Evolutionary conservation across 2,329 filamentous ascomycete genomes (phyloP).

Genomic region (Xylaria digitata): DNA sequence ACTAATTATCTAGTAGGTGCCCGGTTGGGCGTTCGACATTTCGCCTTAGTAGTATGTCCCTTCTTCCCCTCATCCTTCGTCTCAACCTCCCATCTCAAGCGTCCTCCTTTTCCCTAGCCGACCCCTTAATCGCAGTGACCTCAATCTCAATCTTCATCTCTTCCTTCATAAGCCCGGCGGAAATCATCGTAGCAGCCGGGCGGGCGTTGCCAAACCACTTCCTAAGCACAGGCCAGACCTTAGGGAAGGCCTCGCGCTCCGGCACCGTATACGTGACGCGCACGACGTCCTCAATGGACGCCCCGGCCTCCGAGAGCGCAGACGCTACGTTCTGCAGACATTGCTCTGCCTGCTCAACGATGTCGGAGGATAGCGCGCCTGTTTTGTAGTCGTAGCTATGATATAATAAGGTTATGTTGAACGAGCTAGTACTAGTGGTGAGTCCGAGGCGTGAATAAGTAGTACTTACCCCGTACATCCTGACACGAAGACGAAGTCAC

Average conservation of each 20-base stretch:
- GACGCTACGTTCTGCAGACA: slow-evolving; percentile 31
- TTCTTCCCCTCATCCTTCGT: neutral
- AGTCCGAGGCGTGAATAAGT: neutral
- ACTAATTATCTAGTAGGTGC: too few species aligned
- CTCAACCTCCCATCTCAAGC: neutral
- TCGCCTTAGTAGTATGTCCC: neutral
- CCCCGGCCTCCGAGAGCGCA: slow-evolving; percentile 30
- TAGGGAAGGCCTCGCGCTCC: slow-evolving; percentile 28
- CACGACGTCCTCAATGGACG: slow-evolving; percentile 35
- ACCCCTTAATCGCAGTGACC: slow-evolving; percentile 36
- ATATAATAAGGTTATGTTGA: neutral
- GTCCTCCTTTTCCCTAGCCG: slow-evolving; percentile 25
- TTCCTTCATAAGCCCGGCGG: slow-evolving; percentile 34
- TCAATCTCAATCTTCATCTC: slow-evolving; percentile 39
- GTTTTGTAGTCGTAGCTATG: slow-evolving; percentile 37
- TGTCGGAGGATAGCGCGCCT: slow-evolving; percentile 33
- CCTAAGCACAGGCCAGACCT: slow-evolving; percentile 33
- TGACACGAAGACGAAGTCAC: slow-evolving; percentile 35
- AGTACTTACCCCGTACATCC: slow-evolving; percentile 37
- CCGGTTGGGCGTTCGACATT: too few species aligned
- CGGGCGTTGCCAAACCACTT: slow-evolving; percentile 34
- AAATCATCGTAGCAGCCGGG: slow-evolving; percentile 38
- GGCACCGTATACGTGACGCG: slow-evolving; percentile 38
- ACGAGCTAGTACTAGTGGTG: neutral
- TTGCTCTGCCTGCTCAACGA: slow-evolving; percentile 37